Evolutionary conservation across 2,329 filamentous ascomycete species (phyloP), one percentile per base, ranked within the genome.

Genomic region (Colletotrichum phormii): DNA sequence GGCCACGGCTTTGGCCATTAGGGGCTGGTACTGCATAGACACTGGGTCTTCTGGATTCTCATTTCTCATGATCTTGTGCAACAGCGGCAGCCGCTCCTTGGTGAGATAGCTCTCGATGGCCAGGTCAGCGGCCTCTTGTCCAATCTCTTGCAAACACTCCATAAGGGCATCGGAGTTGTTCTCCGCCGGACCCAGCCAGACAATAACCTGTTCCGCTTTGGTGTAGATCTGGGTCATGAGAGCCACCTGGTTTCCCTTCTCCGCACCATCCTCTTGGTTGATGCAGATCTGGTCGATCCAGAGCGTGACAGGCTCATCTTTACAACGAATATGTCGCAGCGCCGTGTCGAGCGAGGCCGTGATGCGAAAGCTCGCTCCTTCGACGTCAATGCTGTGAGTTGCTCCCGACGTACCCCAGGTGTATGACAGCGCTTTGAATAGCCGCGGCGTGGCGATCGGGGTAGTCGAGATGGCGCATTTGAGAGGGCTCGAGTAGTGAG

Each of bases 221-320:
- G 79, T 77, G 68, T 82, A 84, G 9, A 84, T 79, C 11, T 76
- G 75, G 58, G 82, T 81, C 83, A 84, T 84, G 18, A 84, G 68
- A 37, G 75, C 75, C n/a, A 84, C 81, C 77, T 84, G 82, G 6
- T 76, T 75, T 61, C 78, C 79, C 53, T 81, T 78, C 72, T 84
- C 82, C 3, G 69, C 73, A 18, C 80, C 75, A 57, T 84, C 79
- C 3, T 77, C 77, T 70, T 84, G 83, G 67, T 84, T 83, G 67
- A 84, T 83, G 74, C 83, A 84, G 54, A 84, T 76, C 75, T 84
- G 82, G 49, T 84, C 83, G 3, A 83, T 80, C 82, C 82, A 84
- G 7, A 84, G 75, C 35, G 53, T 69, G n/a, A 74, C 53, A 37
- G 33, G 26, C 46, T 63, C 62, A 13, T 61, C 42, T n/a, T 51